Base-by-base conservation (phyloP, 2,329 filamentous ascomycete species). In the Pyrenophora tritici-repentis region DNA sequence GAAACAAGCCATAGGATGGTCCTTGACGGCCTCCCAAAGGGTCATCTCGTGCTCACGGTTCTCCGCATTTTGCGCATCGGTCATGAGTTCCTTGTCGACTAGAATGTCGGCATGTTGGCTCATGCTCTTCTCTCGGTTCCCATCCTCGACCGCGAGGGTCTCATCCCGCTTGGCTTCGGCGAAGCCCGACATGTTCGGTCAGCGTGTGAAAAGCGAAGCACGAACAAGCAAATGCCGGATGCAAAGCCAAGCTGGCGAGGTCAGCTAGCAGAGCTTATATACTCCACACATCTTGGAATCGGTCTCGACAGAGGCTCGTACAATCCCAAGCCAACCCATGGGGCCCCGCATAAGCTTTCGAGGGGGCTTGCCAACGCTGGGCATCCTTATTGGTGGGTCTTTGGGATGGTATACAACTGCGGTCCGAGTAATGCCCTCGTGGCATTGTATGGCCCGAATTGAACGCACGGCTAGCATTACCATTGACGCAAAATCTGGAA, bases 1-100 rank as follows among this genome's bases (percentile, higher is more conserved):
- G 59, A 78, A 80, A 24, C 75, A 77, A 55, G 80, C 80, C 71
- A 76, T 75, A 5, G 80, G 80, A 62, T 83, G 80, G 9, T 73
- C 73, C 63, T 72, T 77, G 55, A 81, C 75, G 36, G 81, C 81
- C 59, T 81, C 53, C 43, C 75, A 57, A 39, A 80, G 74, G 0
- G 61, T 67, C 79, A 82, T 81, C 32, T 75, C 67, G 62, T 81
- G 79, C 63, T 83, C 81, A 42, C 63, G 63, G 49, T 76, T 78
- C 72, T 86, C 84, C 5, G 81, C 83, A 52, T 81, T 78, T 55
- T 83, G 79, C 56, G 82, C 82, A 59, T 66, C 56, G 24, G 36
- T 55, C 61, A 66, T 52, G 33, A 64, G 46, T 4, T 64, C 56
- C 24, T 60, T 58, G 47, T 68, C 62, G 29, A 38, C 52, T 16